Base-by-base conservation (phyloP, 768 basidiomycete genomes). In the Cystobasidium tubakii region DNA sequence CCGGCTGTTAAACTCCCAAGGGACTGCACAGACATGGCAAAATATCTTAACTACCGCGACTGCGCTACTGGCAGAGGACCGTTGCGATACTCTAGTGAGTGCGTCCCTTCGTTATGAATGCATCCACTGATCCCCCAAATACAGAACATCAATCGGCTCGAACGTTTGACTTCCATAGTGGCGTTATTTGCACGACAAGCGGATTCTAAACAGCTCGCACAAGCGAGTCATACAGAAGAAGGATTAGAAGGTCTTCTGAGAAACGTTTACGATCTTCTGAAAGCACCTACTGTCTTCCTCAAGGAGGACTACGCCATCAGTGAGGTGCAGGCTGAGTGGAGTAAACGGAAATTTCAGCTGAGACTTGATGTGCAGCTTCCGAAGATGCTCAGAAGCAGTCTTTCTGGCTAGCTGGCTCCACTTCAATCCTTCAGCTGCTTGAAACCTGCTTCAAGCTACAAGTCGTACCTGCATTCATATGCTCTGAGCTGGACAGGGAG, bases 331-430 rank as follows among this genome's bases (percentile, higher is more conserved):
- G 17, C 46, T 10, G 66, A 69, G 3, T 7, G 15, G 2, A 2
- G 17, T 27, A 21, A 9, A 39, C 25, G 13, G 57, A 60, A 25
- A 21, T 29, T 60, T 15, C 25, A 2, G 57, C 66, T 66, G 64
- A 36, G 17, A 36, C 42, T 29, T 25, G 21, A 10, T 12, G 46
- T 19, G 25, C 44, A 67, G 66, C 66, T 21, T 44, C 66, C 10
- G 46, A 29, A 17, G 46, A 31, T 53, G 25, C 66, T 7, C 66
- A 67, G 19, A 50, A 23, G 29, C 66, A 67, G 27, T 23, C 66
- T 25, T 67, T 67, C 29, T 67, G 66, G 66, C n/a, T 42, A 23
- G 46, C 44, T 44, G 66, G 42, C 25, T 23, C 66, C 10, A 29
- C 66, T 15, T 21, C 66, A 21, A 4, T 67, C 23, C 46, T 67